A percentile compares a stretch with the other conserved stretches of the same genome.
Conservation (phyloP, 148 eudicot species). For the Drosera capensis region DNA sequence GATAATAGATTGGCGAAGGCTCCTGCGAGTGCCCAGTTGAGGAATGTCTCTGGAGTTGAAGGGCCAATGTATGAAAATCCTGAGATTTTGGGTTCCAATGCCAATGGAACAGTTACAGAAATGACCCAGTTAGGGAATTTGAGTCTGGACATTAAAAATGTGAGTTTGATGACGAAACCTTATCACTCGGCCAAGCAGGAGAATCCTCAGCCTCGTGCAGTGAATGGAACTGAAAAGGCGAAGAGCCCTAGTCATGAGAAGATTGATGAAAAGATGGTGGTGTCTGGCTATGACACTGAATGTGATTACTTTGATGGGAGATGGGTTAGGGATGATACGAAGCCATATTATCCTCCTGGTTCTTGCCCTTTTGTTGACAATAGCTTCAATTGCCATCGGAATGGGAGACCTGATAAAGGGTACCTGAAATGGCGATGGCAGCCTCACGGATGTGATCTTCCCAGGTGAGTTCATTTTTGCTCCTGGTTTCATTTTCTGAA, state of each 20-base stretch:
- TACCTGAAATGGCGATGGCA: slow-evolving; percentile 77
- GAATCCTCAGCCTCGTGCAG: too few relatives aligned
- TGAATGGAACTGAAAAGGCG: too few relatives aligned
- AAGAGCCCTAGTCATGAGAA: too few relatives aligned
- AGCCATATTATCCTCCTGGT: slow-evolving; percentile 55
- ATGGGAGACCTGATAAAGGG: slow-evolving; percentile 57
- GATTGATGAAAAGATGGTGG: too few relatives aligned
- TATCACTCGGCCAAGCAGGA: too few relatives aligned
- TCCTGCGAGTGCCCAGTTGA: too few relatives aligned
- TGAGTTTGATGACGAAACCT: not conserved
- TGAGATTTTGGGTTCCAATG: not conserved
- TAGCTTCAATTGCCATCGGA: slow-evolving; percentile 63
- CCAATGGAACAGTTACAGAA: not conserved
- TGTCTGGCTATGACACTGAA: too few relatives aligned
- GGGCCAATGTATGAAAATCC: too few relatives aligned
- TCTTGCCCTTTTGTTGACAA: slow-evolving; percentile 68
- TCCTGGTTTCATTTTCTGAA: too few relatives aligned
- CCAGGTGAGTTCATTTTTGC: slow-evolving; percentile 43
- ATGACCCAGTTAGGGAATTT: not conserved
- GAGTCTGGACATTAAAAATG: not conserved
- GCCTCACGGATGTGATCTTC: slow-evolving; percentile 60
- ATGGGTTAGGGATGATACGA: slow-evolving; percentile 62
- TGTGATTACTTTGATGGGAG: slow-evolving; percentile 77
- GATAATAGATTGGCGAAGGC: too few relatives aligned
- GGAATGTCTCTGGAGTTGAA: too few relatives aligned